Evolutionary conservation across 1,284 basidiomycete species (phyloP), one percentile per base, ranked within the genome.

Genomic region (Mycocalia duriaeana): DNA sequence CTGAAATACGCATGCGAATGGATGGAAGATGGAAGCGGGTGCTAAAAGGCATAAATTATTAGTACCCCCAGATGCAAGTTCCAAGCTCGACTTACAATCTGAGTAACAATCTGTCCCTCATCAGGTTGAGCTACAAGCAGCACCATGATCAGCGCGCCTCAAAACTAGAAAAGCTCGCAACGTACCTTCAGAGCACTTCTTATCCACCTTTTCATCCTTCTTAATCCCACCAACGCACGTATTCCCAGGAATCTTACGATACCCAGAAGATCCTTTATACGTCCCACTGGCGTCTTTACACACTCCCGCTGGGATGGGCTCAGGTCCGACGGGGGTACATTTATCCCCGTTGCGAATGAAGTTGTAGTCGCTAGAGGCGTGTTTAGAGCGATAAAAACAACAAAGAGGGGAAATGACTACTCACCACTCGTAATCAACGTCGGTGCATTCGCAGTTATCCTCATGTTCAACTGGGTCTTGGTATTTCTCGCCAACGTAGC

Each of bases 401-500:
- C 20, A 51, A 9, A 16, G n/a, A 26, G 26, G 6, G 13, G 6
- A 25, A 28, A 38, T 25, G 18, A 37, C 16, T 11, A 47, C 82
- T 24, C 54, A 93, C 90, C 93, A 99, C 65, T 99, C 96, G 61
- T 84, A 98, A 64, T 99, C 95, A 18, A 82, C 82, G 52, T 91
- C 88, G 1, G 79, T 79, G 63, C 95, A 99, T 4, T 77, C 64
- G 64, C 95, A 99, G 44, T 78, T 71, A 44, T 95, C 91, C 53
- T 93, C 89, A 51, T 89, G 81, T 24, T 78, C 82, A 5, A 87
- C 79, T 1, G 92, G 92, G 59, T 95, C 93, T 25, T 76, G 71
- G 68, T 90, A 97, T 67, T 97, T 93, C 54, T 94, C 76, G 5
- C 89, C 91, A n/a, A 99, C 85, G 54, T 91, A 94, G 60, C 95